Conservation (phyloP, 495 filamentous ascomycete species). For the Glarea lozoyensis region DNA sequence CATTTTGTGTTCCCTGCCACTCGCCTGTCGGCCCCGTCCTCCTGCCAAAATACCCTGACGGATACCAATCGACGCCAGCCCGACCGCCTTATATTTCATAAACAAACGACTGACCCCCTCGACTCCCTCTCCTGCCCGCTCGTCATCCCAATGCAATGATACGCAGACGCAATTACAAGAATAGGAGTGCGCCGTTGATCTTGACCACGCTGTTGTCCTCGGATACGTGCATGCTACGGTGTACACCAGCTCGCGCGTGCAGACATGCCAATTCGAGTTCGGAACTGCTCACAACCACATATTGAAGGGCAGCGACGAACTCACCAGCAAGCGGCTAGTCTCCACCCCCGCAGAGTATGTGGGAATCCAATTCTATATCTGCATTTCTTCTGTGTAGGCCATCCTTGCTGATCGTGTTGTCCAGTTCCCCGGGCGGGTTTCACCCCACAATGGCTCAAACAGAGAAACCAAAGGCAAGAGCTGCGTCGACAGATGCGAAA, state of each 20-base stretch:
- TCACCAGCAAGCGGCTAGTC: constrained; percentile 1
- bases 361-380: no score
- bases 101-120: background rate
- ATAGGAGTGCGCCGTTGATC: constrained; percentile 14
- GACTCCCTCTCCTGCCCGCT: background rate
- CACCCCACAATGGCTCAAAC: constrained; percentile 18
- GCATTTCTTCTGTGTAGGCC: constrained; percentile 6
- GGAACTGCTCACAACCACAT: constrained; percentile 5
- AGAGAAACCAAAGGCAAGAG: constrained; percentile 16
- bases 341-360: background rate
- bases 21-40: no score
- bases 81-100: constrained; percentile 4
- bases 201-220: constrained; percentile 1
- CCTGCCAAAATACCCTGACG: background rate
- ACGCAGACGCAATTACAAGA: constrained; percentile 11
- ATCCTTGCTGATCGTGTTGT: constrained; percentile 3
- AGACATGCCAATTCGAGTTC: background rate
- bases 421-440: constrained; percentile 9
- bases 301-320: background rate
- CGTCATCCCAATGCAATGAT: constrained; percentile 16
- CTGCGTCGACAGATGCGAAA: constrained; percentile 16
- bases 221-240: constrained; percentile 11
- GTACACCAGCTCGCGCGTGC: constrained; percentile 5
- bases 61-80: constrained; percentile 7
- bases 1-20: no score